These are phyloP conservation scores for Phytophthora meadii DNA, from an alignment of 352 stramenopile species.

Conservation along the genomic window DNA sequence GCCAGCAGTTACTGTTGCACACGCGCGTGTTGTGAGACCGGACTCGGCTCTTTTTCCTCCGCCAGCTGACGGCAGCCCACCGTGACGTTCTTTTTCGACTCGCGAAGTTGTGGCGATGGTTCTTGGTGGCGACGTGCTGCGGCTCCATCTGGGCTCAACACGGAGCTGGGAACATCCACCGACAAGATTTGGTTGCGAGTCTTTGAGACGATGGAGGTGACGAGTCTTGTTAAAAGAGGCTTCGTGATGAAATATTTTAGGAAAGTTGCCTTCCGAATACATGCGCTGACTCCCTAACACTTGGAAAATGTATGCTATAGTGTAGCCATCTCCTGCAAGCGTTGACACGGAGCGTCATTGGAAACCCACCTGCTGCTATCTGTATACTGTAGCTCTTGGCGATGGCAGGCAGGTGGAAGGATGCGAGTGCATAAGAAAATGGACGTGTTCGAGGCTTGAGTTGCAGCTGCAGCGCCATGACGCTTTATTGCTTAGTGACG, in stretches of 20 bases:
- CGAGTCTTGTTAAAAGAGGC: neutral
- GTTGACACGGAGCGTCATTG: no score
- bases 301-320: conserved; percentile 9
- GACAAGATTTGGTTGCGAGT: neutral
- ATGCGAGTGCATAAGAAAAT: no score
- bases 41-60: conserved; percentile 21
- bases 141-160: conserved; percentile 19
- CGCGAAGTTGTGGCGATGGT: neutral
- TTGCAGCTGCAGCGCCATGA: no score
- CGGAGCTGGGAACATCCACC: neutral
- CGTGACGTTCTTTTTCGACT: conserved; percentile 9
- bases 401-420: no score
- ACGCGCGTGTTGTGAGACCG: conserved; percentile 12
- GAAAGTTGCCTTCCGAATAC: conserved; percentile 22
- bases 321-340: no score
- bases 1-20: conserved; percentile 19
- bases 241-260: neutral
- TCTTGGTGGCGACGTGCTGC: conserved; percentile 8
- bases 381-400: no score
- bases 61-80: conserved; percentile 3
- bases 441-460: no score
- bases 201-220: no score
- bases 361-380: no score
- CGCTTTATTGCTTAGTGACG: no score
- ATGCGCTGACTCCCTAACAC: conserved; percentile 16